Evolutionary conservation across 1,284 basidiomycete genomes (phyloP).

Genomic region (Pseudozyma hubeiensis): DNA sequence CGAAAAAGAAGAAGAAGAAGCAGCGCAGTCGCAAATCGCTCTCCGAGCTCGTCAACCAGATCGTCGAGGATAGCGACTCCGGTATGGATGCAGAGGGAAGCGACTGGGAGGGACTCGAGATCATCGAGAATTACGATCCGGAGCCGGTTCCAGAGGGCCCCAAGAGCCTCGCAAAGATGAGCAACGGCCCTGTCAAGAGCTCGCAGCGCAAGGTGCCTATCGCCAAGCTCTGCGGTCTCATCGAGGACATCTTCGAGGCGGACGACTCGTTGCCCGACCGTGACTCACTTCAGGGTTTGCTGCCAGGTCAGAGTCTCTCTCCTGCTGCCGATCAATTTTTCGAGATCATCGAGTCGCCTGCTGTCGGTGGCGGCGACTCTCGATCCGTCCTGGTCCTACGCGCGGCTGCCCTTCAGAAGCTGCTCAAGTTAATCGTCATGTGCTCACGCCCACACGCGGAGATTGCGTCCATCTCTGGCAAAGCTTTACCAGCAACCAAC

Average conservation of each 20-base stretch:
- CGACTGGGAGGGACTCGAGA: conserved; percentile 51
- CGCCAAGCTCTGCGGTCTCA: conserved; percentile 77
- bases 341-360: conserved; percentile 37
- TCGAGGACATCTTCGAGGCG: conserved; percentile 89
- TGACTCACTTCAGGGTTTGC: conserved; percentile 73
- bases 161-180: conserved; percentile 35
- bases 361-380: conserved; percentile 16
- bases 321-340: conserved; percentile 73
- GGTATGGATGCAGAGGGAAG: conserved; percentile 48
- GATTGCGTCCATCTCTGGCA: conserved; percentile 19
- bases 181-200: conserved; percentile 48
- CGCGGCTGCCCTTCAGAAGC: conserved; percentile 37
- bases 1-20: conserved; percentile 33
- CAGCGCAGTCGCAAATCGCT: conserved; percentile 25
- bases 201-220: conserved; percentile 71
- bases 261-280: conserved; percentile 82
- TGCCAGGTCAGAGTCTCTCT: conserved; percentile 75
- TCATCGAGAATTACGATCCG: conserved; percentile 21
- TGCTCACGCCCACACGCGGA: conserved; percentile 35
- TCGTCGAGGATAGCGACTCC: conserved; percentile 46
- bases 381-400: conserved; percentile 35
- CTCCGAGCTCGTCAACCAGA: conserved; percentile 34
- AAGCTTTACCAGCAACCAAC: conserved; percentile 13
- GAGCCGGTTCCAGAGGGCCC: conserved; percentile 12
- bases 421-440: conserved; percentile 43